Evolutionary conservation across 2,329 filamentous ascomycete species (phyloP).

Genomic region (Sporothrix luriei): DNA sequence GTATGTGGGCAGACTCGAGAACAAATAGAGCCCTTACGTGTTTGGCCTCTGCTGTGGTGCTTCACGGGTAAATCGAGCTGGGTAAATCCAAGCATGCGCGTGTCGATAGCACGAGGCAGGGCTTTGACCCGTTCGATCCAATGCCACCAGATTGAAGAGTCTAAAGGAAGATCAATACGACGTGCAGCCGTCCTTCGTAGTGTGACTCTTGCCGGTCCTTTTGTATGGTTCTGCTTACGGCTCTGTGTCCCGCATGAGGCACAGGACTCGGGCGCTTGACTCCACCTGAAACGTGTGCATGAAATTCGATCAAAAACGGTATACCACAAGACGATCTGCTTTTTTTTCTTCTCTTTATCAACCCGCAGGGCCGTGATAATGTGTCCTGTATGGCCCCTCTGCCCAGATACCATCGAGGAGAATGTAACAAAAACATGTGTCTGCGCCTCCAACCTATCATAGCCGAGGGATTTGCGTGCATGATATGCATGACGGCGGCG

Average conservation of each 20-base stretch:
- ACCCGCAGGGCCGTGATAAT: too few relatives aligned
- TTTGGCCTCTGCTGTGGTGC: neutral
- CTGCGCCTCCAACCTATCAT: neutral
- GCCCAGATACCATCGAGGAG: neutral
- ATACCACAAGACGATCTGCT: neutral
- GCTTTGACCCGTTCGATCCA: neutral
- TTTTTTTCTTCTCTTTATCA: neutral
- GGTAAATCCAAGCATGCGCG: neutral
- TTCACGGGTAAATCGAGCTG: neutral
- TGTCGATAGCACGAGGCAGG: neutral
- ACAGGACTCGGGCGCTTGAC: neutral
- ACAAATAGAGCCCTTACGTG: neutral
- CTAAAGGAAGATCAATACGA: neutral
- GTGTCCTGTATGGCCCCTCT: neutral
- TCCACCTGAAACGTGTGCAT: constrained; percentile 13
- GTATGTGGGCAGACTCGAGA: neutral
- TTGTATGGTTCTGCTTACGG: neutral
- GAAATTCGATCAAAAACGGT: neutral
- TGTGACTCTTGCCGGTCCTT: neutral
- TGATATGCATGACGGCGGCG: neutral
- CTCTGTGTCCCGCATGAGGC: constrained; percentile 3
- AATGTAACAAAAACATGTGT: neutral
- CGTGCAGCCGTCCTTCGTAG: too few relatives aligned
- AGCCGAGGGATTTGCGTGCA: neutral
- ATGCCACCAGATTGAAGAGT: neutral